Evolutionary conservation across 2,329 filamentous ascomycete species (phyloP).

Genomic region (Dactylonectria estremocensis): DNA sequence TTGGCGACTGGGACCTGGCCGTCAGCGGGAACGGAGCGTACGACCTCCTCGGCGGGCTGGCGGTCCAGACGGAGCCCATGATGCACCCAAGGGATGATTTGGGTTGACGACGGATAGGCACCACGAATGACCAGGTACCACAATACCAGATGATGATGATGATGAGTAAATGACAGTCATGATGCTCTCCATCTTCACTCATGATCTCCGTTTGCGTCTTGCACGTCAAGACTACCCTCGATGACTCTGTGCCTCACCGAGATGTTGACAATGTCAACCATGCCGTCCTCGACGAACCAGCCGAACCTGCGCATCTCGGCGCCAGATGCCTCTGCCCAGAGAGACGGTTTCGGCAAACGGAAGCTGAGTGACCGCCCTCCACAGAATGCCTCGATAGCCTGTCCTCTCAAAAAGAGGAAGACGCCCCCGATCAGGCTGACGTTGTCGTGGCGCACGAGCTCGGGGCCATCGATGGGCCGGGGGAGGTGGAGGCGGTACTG

Average conservation of each 20-base stretch:
- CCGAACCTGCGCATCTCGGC: constrained; percentile 44
- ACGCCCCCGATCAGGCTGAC: constrained; percentile 47
- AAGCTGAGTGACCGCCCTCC: constrained; percentile 51
- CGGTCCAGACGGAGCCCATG: constrained; percentile 44
- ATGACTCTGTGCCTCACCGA: constrained; percentile 40
- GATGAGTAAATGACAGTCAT: constrained; percentile 7
- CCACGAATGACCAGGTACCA: no score
- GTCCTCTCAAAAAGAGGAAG: constrained; percentile 45
- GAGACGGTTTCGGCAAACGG: constrained; percentile 43
- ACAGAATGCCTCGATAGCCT: constrained; percentile 49
- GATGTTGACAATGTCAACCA: constrained; percentile 48
- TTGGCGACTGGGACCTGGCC: constrained; percentile 54
- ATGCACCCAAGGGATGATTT: constrained; percentile 44
- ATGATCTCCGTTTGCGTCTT: constrained; percentile 38
- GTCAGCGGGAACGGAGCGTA: constrained; percentile 47
- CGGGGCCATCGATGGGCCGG: constrained; percentile 53
- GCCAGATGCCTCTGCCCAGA: constrained; percentile 22
- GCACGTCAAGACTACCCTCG: constrained; percentile 36
- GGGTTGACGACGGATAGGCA: constrained; percentile 27
- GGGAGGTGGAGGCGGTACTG: constrained; percentile 53
- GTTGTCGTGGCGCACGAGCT: constrained; percentile 52
- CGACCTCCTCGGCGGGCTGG: constrained; percentile 49
- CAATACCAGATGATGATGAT: neutral
- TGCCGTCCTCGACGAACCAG: constrained; percentile 52
- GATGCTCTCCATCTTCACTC: constrained; percentile 30